Evolutionary conservation across 73 alveolate genomes (phyloP), one percentile per base, ranked within the genome.

Genomic region (Paramecium sexaurelia): DNA sequence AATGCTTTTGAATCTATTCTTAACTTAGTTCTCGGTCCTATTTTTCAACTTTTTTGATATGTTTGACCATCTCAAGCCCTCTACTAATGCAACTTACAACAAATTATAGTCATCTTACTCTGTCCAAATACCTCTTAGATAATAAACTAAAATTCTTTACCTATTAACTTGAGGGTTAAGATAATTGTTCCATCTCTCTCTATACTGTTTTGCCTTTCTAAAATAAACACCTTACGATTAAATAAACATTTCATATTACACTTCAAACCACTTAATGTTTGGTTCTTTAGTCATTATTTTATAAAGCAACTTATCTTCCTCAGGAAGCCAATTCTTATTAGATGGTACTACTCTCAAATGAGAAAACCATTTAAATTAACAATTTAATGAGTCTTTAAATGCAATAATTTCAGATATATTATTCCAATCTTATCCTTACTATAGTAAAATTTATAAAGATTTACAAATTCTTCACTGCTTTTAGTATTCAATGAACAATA

Each of bases 11-110:
- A 88, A 88, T 69, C 94, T 36, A 39, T 88, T 88, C 20, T 88
- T 88, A 13, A 88, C 94, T 24, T 75, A 55, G 55, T 88, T 88
- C 57, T 88, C 94, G 20, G 94, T 88, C 43, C 94, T 66, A 43
- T 88, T 88, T 19, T 82, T 88, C 19, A 88, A 45, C 27, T 82
- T 88, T 35, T 88, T 88, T 15, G 94, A 83, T 68, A 88, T 68
- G 40, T 61, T 88, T 20, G 94, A 88, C 94, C 94, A 88, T 39
- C 90, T 78, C 8, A 78, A 43, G 3, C 90, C 90, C 22, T 78
- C 90, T 2, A 24, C 43, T 19, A 78, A 45, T 32, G 90, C 15
- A 5, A 40, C 8, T 13, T 39, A 8, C 29, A 78, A 40, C 13
- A 78, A 78, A 24, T 37, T 39, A 6, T 29, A 29, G 24, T 78